Percentiles rank a stretch among this genome's conserved stretches.
These are phyloP conservation scores for Cyberlindnera meyerae DNA, from an alignment of 805 yeast species.

Conservation along the genomic window DNA sequence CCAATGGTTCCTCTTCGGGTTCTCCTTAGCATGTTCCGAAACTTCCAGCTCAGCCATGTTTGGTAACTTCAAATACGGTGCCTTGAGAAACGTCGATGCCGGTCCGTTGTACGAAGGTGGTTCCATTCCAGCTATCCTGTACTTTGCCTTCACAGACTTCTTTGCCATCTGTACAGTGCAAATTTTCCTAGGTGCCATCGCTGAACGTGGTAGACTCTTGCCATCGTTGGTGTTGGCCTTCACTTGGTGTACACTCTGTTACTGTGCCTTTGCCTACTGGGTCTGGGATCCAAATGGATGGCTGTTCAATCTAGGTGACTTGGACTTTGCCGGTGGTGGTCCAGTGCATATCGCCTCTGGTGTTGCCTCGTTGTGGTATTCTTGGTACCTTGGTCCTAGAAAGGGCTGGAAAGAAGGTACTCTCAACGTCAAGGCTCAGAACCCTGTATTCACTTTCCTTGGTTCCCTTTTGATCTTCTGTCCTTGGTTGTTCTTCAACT, in stretches of 20 bases:
- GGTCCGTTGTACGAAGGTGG: slow-evolving; percentile 75
- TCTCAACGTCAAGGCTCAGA: slow-evolving; percentile 78
- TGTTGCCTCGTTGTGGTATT: slow-evolving; percentile 80
- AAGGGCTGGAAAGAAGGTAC: slow-evolving; percentile 33
- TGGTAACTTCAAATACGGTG: slow-evolving; percentile 79
- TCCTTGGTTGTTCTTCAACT: slow-evolving; percentile 96
- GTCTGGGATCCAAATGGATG: slow-evolving; percentile 92
- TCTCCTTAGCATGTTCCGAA: slow-evolving; percentile 76
- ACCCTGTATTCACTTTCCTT: slow-evolving; percentile 80
- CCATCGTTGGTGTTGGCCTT: slow-evolving; percentile 79
- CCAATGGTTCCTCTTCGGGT: slow-evolving; percentile 98
- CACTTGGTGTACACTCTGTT: slow-evolving; percentile 84
- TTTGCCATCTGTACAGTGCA: slow-evolving; percentile 86
- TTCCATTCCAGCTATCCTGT: slow-evolving; percentile 42
- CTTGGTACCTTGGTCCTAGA: slow-evolving; percentile 76
- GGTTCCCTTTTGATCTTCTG: slow-evolving; percentile 86
- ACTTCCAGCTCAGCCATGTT: slow-evolving; percentile 66
- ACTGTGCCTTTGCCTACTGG: slow-evolving; percentile 93
- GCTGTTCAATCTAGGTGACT: slow-evolving; percentile 87
- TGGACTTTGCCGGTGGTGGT: slow-evolving; percentile 99
- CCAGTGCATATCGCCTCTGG: slow-evolving; percentile 94
- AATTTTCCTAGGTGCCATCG: slow-evolving; percentile 85
- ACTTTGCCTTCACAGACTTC: slow-evolving; percentile 83
- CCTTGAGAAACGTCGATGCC: slow-evolving; percentile 57
- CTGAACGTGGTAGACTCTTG: slow-evolving; percentile 85